Evolutionary conservation across 1,284 basidiomycete species (phyloP).

Genomic region (Sporisorium scitamineum): DNA sequence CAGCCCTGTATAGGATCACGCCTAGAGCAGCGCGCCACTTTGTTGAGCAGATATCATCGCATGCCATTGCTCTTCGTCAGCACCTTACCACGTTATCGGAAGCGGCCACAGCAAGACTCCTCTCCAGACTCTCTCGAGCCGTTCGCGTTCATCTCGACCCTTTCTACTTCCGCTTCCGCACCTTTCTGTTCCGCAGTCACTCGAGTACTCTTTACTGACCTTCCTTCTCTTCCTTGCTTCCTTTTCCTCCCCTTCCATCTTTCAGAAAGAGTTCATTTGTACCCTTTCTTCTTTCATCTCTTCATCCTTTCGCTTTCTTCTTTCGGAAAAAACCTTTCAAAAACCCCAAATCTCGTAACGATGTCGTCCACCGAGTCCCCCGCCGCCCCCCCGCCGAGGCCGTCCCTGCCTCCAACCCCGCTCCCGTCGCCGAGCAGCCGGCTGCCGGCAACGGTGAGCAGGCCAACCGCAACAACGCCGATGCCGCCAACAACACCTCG

Average conservation of each 20-base stretch:
- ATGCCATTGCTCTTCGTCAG: not conserved
- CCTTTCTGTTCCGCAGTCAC: not conserved
- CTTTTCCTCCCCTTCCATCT: not conserved
- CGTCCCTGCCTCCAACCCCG: conserved; percentile 38
- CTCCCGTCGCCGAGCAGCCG: conserved; percentile 60
- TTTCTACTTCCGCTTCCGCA: not conserved
- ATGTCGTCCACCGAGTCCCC: conserved; percentile 62
- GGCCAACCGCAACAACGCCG: conserved; percentile 27
- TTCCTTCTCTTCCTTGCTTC: not conserved
- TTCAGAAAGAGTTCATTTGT: conserved; percentile 34
- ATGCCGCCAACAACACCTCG: conserved; percentile 74
- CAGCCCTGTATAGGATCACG: not conserved
- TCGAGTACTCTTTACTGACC: conserved; percentile 14
- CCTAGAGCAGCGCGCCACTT: not conserved
- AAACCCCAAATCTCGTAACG: conserved; percentile 13
- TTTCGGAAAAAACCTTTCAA: conserved; percentile 23
- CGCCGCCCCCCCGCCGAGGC: conserved; percentile 50
- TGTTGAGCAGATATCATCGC: not conserved
- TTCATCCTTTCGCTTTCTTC: not conserved
- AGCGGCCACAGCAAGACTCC: not conserved
- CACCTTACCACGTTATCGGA: not conserved
- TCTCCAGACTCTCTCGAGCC: not conserved
- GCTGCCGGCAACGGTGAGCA: conserved; percentile 55
- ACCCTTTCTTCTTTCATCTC: conserved; percentile 24
- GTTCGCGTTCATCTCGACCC: not conserved